Percentiles rank a stretch among this genome's conserved stretches.
Evolutionary conservation across 345 rosid genomes (phyloP).

Genomic region (Triadica sebifera): DNA sequence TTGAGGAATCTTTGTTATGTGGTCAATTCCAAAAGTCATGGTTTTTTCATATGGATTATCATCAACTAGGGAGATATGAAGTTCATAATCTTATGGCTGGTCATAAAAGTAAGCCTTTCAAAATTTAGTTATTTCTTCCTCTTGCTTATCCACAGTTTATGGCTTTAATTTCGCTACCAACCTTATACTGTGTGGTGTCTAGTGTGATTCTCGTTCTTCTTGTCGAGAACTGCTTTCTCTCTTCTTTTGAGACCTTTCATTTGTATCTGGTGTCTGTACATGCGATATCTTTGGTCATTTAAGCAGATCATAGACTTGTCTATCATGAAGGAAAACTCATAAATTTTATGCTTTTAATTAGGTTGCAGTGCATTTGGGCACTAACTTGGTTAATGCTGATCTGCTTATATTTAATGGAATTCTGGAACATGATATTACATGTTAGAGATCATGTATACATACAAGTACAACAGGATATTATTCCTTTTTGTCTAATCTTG

Average conservation of each 20-base stretch:
- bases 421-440: background rate
- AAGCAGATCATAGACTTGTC: background rate
- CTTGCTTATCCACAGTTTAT: background rate
- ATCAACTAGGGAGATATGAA: background rate
- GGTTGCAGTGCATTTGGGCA: background rate
- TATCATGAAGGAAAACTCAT: background rate
- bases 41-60: background rate
- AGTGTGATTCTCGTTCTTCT: background rate
- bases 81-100: background rate
- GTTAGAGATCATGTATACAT: background rate
- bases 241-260: background rate
- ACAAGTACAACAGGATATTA: background rate
- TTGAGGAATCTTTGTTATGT: background rate
- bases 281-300: background rate
- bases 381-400: slow-evolving; percentile 1
- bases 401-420: background rate
- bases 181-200: background rate
- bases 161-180: background rate
- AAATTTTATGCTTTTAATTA: background rate
- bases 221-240: background rate
- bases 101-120: background rate
- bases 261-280: background rate
- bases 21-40: background rate
- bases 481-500: background rate
- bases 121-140: background rate